Conservation (phyloP, 768 basidiomycete species). For the Termitomyces titanicus region DNA sequence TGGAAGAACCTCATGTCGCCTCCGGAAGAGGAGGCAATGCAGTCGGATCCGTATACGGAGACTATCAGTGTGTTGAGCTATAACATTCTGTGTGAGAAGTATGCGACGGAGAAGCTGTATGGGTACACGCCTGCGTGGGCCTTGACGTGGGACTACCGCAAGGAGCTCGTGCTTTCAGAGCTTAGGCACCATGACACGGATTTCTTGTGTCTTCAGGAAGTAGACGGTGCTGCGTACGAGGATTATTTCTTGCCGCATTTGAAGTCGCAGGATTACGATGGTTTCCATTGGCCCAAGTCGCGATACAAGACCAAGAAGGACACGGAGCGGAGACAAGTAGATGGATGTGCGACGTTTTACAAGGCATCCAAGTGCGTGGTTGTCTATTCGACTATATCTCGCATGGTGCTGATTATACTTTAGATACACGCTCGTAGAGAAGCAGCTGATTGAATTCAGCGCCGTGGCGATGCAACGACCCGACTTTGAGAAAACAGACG, state of each 20-base stretch:
- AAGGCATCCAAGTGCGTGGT: conserved; percentile 76
- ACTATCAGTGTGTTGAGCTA: conserved; percentile 81
- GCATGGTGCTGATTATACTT: conserved; percentile 8
- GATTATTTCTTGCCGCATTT: conserved; percentile 83
- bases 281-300: conserved; percentile 88
- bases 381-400: conserved; percentile 2
- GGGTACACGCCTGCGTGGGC: conserved; percentile 98
- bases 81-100: conserved; percentile 93
- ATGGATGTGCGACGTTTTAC: conserved; percentile 97
- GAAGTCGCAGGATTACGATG: conserved; percentile 77
- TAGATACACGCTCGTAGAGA: conserved; percentile 92
- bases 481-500: conserved; percentile 96
- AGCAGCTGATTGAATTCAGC: conserved; percentile 90
- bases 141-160: conserved; percentile 91
- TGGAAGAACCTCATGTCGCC: conserved; percentile 67
- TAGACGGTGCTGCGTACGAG: conserved; percentile 89
- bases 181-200: conserved; percentile 79
- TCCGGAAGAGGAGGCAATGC: conserved; percentile 55
- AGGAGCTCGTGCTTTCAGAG: conserved; percentile 83
- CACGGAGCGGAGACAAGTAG: conserved; percentile 81
- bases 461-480: conserved; percentile 88
- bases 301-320: conserved; percentile 92
- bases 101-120: conserved; percentile 85
- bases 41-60: conserved; percentile 66
- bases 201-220: conserved; percentile 93